phyloP scores from a whole-genome alignment of 1,284 basidiomycete species.

The Malassezia nana region DNA sequence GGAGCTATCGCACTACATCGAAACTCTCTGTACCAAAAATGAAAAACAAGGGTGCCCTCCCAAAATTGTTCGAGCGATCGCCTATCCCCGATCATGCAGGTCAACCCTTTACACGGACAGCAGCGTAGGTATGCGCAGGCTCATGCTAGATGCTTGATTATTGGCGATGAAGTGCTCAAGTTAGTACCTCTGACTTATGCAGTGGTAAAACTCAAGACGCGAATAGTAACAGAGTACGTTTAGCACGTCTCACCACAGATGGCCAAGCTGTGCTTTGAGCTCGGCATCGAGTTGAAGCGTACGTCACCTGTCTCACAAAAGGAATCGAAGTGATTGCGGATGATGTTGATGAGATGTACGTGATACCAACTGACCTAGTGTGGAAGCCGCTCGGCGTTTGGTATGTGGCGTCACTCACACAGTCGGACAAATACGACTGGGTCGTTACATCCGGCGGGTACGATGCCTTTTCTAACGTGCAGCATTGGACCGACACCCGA shows the following conservation, averaged over 20 bases:
- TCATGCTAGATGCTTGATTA: constrained; percentile 30
- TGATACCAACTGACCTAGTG: not conserved
- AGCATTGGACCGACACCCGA: constrained; percentile 42
- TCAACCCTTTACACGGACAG: constrained; percentile 14
- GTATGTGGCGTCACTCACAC: not conserved
- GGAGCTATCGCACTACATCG: too few relatives aligned
- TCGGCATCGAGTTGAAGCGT: constrained; percentile 46
- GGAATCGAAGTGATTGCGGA: constrained; percentile 79
- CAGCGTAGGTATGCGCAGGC: constrained; percentile 6
- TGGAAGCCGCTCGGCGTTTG: constrained; percentile 1
- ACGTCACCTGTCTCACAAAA: not conserved
- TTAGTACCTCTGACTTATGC: constrained; percentile 55
- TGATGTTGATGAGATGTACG: constrained; percentile 69
- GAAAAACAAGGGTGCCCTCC: not conserved
- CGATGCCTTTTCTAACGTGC: constrained; percentile 16
- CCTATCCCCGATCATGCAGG: not conserved
- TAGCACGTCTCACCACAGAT: constrained; percentile 38
- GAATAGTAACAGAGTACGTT: constrained; percentile 55
- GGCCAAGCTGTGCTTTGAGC: constrained; percentile 49
- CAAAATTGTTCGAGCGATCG: constrained; percentile 6
- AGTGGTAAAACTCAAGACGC: constrained; percentile 49
- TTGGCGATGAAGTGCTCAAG: constrained; percentile 59
- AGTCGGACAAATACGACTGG: constrained; percentile 9
- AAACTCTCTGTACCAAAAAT: too few relatives aligned
- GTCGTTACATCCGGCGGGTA: constrained; percentile 8